A percentile compares a stretch with the other conserved stretches of the same genome.
phyloP scores from a whole-genome alignment of 345 rosid genomes.

The Lepidium aucheri region DNA sequence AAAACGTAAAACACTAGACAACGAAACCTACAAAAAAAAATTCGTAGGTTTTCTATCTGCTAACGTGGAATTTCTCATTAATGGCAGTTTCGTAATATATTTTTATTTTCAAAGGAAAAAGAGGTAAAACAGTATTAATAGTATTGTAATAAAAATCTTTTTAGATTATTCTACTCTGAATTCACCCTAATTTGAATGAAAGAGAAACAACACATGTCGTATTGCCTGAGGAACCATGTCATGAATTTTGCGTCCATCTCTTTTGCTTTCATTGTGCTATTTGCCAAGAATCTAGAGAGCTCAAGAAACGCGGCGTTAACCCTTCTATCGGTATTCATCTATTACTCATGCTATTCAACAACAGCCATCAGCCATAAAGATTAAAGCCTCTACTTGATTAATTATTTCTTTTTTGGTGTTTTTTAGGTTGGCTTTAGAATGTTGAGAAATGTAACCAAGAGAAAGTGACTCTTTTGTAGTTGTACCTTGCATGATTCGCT shows the following conservation, averaged over 20 bases:
- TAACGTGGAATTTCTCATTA: too few relatives aligned
- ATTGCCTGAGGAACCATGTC: conserved; percentile 44
- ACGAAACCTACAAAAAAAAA: too few relatives aligned
- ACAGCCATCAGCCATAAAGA: neutral
- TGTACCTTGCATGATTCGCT: conserved; percentile 33
- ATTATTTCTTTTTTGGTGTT: neutral
- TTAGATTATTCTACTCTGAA: too few relatives aligned
- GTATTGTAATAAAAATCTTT: too few relatives aligned
- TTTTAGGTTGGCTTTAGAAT: conserved; percentile 51
- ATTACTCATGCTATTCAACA: too few relatives aligned
- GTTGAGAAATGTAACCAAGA: conserved; percentile 45
- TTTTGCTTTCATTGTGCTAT: conserved; percentile 42
- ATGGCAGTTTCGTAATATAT: too few relatives aligned
- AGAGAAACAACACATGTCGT: too few relatives aligned
- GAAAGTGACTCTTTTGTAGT: conserved; percentile 37
- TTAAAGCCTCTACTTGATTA: neutral
- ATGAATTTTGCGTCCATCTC: conserved; percentile 33
- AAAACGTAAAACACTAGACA: too few relatives aligned
- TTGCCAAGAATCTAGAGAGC: conserved; percentile 54
- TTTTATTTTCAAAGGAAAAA: too few relatives aligned
- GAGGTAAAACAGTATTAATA: too few relatives aligned
- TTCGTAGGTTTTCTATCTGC: too few relatives aligned
- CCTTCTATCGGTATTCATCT: conserved; percentile 37
- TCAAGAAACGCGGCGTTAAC: conserved; percentile 41
- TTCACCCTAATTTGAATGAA: too few relatives aligned